These are phyloP conservation scores for Chaetomium sp. DNA, from an alignment of 2,329 filamentous ascomycete species.

Conservation along the genomic window DNA sequence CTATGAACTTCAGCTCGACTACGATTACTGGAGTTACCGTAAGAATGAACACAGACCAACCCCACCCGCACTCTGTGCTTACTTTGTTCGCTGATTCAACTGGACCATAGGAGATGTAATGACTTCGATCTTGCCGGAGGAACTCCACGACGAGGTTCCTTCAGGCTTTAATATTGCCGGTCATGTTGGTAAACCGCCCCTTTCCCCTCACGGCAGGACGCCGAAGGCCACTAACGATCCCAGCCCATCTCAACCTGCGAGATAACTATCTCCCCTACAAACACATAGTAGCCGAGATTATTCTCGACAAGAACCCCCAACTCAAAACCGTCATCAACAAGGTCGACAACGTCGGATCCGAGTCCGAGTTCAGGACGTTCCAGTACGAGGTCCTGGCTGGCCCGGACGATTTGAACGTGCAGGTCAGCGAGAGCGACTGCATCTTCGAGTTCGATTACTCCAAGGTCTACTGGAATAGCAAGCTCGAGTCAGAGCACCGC, in stretches of 20 bases:
- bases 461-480: conserved; percentile 97
- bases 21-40: conserved; percentile 86
- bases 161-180: conserved; percentile 86
- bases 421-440: conserved; percentile 79
- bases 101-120: conserved; percentile 72
- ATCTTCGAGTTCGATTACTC: conserved; percentile 91
- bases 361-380: conserved; percentile 89
- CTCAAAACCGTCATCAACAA: conserved; percentile 96
- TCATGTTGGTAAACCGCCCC: conserved; percentile 67
- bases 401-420: conserved; percentile 78
- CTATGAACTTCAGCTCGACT: conserved; percentile 75
- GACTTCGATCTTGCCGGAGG: conserved; percentile 75
- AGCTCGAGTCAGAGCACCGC: conserved; percentile 85
- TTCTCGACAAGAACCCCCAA: conserved; percentile 84
- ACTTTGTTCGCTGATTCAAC: not conserved
- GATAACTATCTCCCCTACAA: conserved; percentile 85
- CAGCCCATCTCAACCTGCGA: conserved; percentile 87
- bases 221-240: conserved; percentile 28
- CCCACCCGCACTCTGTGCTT: not conserved
- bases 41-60: conserved; percentile 38
- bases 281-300: conserved; percentile 77
- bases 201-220: not conserved
- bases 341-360: conserved; percentile 79
- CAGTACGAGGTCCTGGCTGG: conserved; percentile 87
- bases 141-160: conserved; percentile 78